A percentile compares a stretch with the other conserved stretches of the same genome.
phyloP scores from a whole-genome alignment of 257 asterid species.

The Solanum acaule region DNA sequence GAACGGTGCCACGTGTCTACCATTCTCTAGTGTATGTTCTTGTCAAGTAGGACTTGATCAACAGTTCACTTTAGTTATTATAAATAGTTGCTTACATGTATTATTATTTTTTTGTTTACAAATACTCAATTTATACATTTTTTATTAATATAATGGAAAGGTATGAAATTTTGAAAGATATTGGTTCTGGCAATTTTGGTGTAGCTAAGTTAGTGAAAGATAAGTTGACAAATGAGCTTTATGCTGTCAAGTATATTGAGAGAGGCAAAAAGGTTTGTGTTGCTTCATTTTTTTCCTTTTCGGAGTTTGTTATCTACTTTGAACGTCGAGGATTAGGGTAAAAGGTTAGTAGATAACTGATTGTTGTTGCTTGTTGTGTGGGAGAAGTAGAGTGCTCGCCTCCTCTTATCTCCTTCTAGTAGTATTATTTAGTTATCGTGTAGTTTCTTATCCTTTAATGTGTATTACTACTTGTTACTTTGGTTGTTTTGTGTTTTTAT shows the following conservation, averaged over 20 bases:
- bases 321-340: neutral
- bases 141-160: constrained; percentile 44
- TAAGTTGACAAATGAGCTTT: constrained; percentile 45
- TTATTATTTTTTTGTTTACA: neutral
- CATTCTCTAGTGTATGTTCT: neutral
- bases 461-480: neutral
- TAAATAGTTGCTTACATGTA: neutral
- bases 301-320: neutral
- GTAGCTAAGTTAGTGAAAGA: constrained; percentile 83
- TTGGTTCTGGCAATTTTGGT: constrained; percentile 91
- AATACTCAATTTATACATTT: neutral
- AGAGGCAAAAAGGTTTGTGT: constrained; percentile 65
- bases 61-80: neutral
- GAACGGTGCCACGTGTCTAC: neutral
- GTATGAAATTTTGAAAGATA: constrained; percentile 63
- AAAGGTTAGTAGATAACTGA: neutral
- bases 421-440: neutral
- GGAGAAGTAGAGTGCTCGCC: too few relatives aligned
- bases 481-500: neutral
- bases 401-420: neutral
- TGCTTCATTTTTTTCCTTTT: neutral
- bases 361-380: neutral
- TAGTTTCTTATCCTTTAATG: neutral
- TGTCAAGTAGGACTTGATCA: neutral
- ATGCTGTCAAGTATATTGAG: constrained; percentile 81